Percentiles rank a stretch among this genome's conserved stretches.
These are phyloP conservation scores for Botrytis squamosa DNA, from an alignment of 2,329 filamentous ascomycete species.

Conservation along the genomic window DNA sequence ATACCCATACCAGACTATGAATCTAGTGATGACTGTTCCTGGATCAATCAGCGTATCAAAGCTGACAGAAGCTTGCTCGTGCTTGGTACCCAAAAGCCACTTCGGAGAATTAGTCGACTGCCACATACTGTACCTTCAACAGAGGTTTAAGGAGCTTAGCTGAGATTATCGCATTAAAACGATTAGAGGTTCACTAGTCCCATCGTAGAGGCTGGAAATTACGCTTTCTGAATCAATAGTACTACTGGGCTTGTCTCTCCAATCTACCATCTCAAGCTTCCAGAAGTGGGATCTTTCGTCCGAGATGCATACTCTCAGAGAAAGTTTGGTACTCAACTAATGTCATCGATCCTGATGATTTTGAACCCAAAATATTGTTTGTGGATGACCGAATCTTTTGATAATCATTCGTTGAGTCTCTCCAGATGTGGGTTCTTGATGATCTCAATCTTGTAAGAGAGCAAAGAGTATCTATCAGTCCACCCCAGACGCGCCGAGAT, in stretches of 20 bases:
- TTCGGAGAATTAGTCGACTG: constrained; percentile 24
- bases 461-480: background rate
- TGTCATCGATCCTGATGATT: background rate
- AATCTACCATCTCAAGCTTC: background rate
- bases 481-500: background rate
- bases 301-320: background rate
- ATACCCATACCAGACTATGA: background rate
- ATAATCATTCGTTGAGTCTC: background rate
- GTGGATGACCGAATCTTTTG: background rate
- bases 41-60: constrained; percentile 21
- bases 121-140: constrained; percentile 14
- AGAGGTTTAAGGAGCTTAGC: background rate
- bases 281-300: background rate
- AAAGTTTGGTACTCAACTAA: background rate
- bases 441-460: background rate
- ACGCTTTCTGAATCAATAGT: background rate
- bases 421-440: background rate
- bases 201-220: background rate
- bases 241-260: background rate
- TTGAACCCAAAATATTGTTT: background rate
- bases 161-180: background rate
- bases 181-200: background rate
- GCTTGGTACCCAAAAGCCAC: constrained; percentile 13
- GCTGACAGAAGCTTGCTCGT: constrained; percentile 3
- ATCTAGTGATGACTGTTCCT: constrained; percentile 23